Evolutionary conservation across 805 yeast species (phyloP), one percentile per base, ranked within the genome.

Genomic region (Starmerella gropengiesseri): DNA sequence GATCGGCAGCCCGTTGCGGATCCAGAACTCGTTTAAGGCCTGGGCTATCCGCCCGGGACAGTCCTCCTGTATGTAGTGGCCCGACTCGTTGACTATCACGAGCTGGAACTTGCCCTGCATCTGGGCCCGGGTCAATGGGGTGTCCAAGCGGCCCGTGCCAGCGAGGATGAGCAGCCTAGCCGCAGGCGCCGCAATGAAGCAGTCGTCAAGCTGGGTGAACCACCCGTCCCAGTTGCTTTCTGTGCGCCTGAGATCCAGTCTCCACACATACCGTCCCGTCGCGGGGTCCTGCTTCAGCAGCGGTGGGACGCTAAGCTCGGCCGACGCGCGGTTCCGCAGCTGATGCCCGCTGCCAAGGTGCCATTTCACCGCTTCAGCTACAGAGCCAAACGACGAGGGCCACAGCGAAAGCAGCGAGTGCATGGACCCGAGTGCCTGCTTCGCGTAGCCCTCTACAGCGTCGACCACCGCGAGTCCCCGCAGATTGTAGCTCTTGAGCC

Each of bases 31-130:
- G 14, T 48, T 34, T 7, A 62, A 43, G n/a, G 80, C 71, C 0
- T 72, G 45, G 0, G 87, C 80, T 0, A 82, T 69, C 53, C 79
- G 80, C 3, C 57, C 61, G 0, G 96, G 91, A 6, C 73, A 69
- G 59, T 91, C 99, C 58, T 91, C 98, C 37, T 91, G 98, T n/a
- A 93, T 65, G 53, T 87, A 91, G 62, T 91, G 99, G 1, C 97
- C 96, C 2, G 86, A 68, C 42, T 78, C 80, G 48, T 71, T 75
- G 58, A 85, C 79, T 4, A 86, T 91, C 12, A 83, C 77, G 31
- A 91, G 69, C 62, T 93, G 99, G 60, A 81, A 91, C 58, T 66
- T 66, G 1, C 99, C 99, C 62, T 87, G 97, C 98, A 91, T 91
- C 61, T 93, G 98, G 1, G 96, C 99, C 40, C 91, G 77, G 60